Evolutionary conservation across 208 protist species (phyloP).

Genomic region (Vickermania ingenoplastis): DNA sequence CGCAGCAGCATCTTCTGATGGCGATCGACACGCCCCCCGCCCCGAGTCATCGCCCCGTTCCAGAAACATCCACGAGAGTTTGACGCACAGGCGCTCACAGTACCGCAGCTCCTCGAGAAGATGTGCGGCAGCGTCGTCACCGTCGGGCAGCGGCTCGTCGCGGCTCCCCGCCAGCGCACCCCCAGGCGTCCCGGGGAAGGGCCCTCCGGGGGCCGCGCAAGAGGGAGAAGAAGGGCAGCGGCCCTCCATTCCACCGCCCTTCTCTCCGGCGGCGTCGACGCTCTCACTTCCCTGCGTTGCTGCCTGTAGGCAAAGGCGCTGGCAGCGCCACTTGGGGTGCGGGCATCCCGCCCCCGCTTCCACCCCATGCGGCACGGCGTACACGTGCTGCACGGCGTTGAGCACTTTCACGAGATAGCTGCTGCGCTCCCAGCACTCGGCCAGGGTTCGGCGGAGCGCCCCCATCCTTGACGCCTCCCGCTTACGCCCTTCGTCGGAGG

Average conservation of each 20-base stretch:
- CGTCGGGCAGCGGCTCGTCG: conserved; percentile 14
- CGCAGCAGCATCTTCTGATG: background rate
- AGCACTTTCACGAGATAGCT: conserved; percentile 67
- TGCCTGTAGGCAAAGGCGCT: conserved; percentile 30
- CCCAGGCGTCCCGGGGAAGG: no score
- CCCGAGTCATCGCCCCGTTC: background rate
- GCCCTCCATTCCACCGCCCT: no score
- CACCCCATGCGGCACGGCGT: conserved; percentile 5
- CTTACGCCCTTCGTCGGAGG: background rate
- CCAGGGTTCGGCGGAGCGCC: conserved; percentile 14
- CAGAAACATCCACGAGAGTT: background rate
- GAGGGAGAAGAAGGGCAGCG: no score
- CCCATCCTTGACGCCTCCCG: background rate
- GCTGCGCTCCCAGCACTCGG: conserved; percentile 28
- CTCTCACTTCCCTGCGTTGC: conserved; percentile 30
- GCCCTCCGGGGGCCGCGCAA: no score
- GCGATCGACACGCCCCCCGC: background rate
- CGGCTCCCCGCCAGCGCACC: no score
- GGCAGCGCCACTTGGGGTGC: conserved; percentile 21
- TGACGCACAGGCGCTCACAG: background rate
- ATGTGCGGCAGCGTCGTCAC: conserved; percentile 10
- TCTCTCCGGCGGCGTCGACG: background rate
- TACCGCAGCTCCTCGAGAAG: conserved; percentile 8
- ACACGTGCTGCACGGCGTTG: conserved; percentile 60
- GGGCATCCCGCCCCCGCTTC: background rate